phyloP scores from a whole-genome alignment of 2,329 filamentous ascomycete genomes.

The Alternaria viburni region DNA sequence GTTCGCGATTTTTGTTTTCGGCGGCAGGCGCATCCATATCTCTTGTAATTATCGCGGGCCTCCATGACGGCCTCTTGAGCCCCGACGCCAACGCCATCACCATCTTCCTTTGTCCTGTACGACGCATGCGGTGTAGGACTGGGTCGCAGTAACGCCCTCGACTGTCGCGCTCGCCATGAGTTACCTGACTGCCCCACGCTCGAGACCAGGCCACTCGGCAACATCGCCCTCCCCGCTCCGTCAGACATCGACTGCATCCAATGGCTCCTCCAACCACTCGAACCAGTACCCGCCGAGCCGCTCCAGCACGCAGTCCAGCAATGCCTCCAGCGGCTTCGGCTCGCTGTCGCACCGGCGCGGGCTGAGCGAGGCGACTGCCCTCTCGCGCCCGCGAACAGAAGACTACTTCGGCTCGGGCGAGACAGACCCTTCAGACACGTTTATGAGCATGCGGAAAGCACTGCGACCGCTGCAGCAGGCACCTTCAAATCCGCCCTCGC shows the following conservation, averaged over 20 bases:
- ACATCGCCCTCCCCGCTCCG: slow-evolving; percentile 57
- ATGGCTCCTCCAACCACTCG: slow-evolving; percentile 73
- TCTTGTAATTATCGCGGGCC: slow-evolving; percentile 31
- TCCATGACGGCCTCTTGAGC: slow-evolving; percentile 35
- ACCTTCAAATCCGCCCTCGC: slow-evolving; percentile 33
- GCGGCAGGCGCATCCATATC: slow-evolving; percentile 36
- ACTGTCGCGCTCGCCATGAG: slow-evolving; percentile 43
- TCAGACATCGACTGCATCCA: slow-evolving; percentile 73
- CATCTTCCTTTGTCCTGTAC: slow-evolving; percentile 24
- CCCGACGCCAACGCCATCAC: slow-evolving; percentile 15
- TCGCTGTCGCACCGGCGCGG: slow-evolving; percentile 71
- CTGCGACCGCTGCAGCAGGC: slow-evolving; percentile 62
- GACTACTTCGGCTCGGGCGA: slow-evolving; percentile 52
- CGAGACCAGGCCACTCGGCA: slow-evolving; percentile 48
- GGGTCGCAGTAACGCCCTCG: slow-evolving; percentile 14
- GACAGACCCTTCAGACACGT: slow-evolving; percentile 66
- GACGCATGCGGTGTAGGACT: slow-evolving; percentile 36
- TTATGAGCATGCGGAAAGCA: slow-evolving; percentile 76
- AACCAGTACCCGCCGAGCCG: slow-evolving; percentile 63
- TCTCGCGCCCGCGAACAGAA: slow-evolving; percentile 59
- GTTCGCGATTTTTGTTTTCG: slow-evolving; percentile 17
- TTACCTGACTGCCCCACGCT: slow-evolving; percentile 46
- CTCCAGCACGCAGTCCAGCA: slow-evolving; percentile 75
- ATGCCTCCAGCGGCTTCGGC: slow-evolving; percentile 64
- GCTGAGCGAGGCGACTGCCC: slow-evolving; percentile 72